A percentile compares a stretch with the other conserved stretches of the same genome.
phyloP scores from a whole-genome alignment of 257 asterid genomes.

The Solanum appendiculatum region DNA sequence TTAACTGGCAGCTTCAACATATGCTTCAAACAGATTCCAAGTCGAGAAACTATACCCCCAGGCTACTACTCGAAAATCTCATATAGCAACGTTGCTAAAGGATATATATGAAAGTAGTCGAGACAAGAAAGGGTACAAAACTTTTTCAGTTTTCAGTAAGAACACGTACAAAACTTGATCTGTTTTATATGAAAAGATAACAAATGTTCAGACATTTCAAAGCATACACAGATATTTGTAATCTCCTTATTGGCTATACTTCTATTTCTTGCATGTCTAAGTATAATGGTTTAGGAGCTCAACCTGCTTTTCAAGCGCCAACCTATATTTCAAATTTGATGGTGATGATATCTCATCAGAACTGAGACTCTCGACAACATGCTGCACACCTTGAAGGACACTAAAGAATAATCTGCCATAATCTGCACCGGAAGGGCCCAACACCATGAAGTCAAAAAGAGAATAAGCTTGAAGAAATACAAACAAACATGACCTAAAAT shows the following conservation, averaged over 20 bases:
- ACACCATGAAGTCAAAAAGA: background rate
- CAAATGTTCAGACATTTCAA: background rate
- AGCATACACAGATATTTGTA: background rate
- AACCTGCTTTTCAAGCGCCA: slow-evolving; percentile 96
- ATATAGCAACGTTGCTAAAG: background rate
- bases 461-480: background rate
- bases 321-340: slow-evolving; percentile 72
- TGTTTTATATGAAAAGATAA: background rate
- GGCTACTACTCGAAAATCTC: background rate
- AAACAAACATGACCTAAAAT: background rate
- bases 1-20: background rate
- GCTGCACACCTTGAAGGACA: slow-evolving; percentile 69
- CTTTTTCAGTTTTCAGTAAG: background rate
- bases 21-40: background rate
- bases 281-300: background rate
- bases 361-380: slow-evolving; percentile 65
- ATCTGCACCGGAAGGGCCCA: slow-evolving; percentile 39
- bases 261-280: background rate
- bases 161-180: background rate
- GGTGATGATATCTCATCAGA: slow-evolving; percentile 65
- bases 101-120: background rate
- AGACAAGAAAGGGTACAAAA: background rate
- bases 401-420: slow-evolving; percentile 72
- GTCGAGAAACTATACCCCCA: background rate
- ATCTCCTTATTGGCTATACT: background rate